A percentile compares a stretch with the other conserved stretches of the same genome.
Conservation (phyloP, 257 asterid genomes). For the Perilla frutescens region DNA sequence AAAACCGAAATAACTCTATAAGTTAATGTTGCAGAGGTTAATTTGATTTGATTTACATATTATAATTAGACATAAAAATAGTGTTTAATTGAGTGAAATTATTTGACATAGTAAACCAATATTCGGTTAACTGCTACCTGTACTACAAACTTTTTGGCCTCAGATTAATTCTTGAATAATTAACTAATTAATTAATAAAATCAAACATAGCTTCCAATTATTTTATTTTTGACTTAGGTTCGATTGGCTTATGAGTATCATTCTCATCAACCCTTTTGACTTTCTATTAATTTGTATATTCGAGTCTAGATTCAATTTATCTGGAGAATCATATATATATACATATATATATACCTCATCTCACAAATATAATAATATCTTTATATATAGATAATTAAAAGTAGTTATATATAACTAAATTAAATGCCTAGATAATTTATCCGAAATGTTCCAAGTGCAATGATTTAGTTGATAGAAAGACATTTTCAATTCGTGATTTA, state of each 20-base stretch:
- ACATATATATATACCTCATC: background rate
- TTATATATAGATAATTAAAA: background rate
- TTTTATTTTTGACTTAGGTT: conserved; percentile 28
- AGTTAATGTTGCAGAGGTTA: background rate
- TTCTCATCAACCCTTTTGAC: conserved; percentile 31
- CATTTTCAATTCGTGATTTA: too few species aligned
- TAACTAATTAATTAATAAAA: background rate
- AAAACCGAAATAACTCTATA: too few species aligned
- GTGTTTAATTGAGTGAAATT: background rate
- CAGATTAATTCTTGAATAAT: background rate
- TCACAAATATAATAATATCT: too few species aligned
- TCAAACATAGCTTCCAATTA: conserved; percentile 19
- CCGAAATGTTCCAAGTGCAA: too few species aligned
- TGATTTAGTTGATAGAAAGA: too few species aligned
- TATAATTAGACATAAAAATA: background rate
- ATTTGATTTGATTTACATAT: background rate
- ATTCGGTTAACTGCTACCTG: conserved; percentile 24
- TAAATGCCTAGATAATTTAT: background rate
- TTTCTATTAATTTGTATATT: background rate
- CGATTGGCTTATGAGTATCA: conserved; percentile 24
- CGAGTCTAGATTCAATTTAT: conserved; percentile 26
- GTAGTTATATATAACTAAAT: background rate
- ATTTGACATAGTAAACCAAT: background rate
- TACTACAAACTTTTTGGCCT: background rate
- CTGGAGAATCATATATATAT: background rate